Percentiles rank a stretch among this genome's conserved stretches.
Conservation (phyloP, 306 rosid species). For the Cucurbita pepo region DNA sequence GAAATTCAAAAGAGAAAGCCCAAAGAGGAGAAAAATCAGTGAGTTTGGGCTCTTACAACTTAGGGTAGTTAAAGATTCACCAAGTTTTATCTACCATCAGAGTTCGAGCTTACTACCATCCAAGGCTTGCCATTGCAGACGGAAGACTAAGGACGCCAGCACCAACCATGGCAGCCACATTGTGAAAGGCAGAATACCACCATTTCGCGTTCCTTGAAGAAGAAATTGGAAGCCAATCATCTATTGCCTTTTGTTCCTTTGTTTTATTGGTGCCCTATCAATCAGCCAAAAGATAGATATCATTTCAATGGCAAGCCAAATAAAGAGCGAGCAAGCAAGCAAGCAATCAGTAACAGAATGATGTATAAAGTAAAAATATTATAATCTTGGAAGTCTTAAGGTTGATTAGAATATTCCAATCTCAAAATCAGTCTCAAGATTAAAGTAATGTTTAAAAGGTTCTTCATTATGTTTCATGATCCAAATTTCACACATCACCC, state of each 20-base stretch:
- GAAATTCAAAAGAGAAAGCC: too few relatives aligned
- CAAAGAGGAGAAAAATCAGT: too few relatives aligned
- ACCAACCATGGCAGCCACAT: constrained; percentile 60
- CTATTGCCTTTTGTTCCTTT: constrained; percentile 22
- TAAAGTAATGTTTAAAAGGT: not conserved
- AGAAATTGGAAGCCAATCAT: constrained; percentile 53
- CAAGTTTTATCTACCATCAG: not conserved
- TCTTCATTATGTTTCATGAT: not conserved
- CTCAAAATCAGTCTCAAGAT: not conserved
- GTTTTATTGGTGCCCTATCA: not conserved
- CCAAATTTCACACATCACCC: not conserved
- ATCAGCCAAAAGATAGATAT: not conserved
- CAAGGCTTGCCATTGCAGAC: constrained; percentile 38
- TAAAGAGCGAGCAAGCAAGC: not conserved
- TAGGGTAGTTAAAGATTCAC: not conserved
- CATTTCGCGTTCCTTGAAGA: constrained; percentile 49
- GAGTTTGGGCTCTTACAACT: too few relatives aligned
- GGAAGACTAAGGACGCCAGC: constrained; percentile 60
- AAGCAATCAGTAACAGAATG: too few relatives aligned
- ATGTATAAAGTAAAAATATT: not conserved
- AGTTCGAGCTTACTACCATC: constrained; percentile 20
- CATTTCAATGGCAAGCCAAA: not conserved
- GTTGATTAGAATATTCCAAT: not conserved
- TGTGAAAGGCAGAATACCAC: constrained; percentile 63
- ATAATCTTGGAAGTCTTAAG: not conserved